Conservation (phyloP, 2,329 filamentous ascomycete genomes). For the Rhinocladiella similis region DNA sequence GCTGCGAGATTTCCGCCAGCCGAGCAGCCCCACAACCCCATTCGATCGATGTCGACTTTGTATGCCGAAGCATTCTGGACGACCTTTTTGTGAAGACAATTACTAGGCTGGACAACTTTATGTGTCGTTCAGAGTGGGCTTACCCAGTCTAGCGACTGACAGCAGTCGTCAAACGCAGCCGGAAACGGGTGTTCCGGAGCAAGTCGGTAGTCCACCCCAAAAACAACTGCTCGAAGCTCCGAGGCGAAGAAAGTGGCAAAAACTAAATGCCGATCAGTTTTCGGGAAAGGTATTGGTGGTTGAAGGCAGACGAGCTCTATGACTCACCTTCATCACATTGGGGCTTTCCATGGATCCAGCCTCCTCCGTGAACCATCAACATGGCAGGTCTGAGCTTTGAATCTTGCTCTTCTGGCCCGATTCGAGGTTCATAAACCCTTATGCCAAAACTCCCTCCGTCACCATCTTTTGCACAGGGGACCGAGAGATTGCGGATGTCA, state of each 20-base stretch:
- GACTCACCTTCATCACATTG: conserved; percentile 10
- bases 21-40: conserved; percentile 62
- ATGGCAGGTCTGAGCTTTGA: conserved; percentile 5
- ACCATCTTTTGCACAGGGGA: conserved; percentile 1
- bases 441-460: conserved; percentile 1
- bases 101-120: conserved; percentile 27
- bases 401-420: neutral
- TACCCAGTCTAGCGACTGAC: conserved; percentile 58
- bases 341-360: conserved; percentile 16
- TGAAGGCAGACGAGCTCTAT: neutral
- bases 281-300: neutral
- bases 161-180: conserved; percentile 63
- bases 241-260: conserved; percentile 4
- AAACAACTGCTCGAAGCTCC: conserved; percentile 52
- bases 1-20: conserved; percentile 62
- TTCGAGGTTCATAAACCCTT: conserved; percentile 3
- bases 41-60: conserved; percentile 56
- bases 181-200: conserved; percentile 64
- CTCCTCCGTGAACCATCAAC: conserved; percentile 13
- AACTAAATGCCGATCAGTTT: neutral
- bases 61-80: conserved; percentile 56
- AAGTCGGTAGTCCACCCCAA: conserved; percentile 62
- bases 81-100: conserved; percentile 37
- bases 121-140: conserved; percentile 8
- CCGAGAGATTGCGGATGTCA: neutral